Evolutionary conservation across 2,329 filamentous ascomycete genomes (phyloP).

Genomic region (Aureobasidium sp.): DNA sequence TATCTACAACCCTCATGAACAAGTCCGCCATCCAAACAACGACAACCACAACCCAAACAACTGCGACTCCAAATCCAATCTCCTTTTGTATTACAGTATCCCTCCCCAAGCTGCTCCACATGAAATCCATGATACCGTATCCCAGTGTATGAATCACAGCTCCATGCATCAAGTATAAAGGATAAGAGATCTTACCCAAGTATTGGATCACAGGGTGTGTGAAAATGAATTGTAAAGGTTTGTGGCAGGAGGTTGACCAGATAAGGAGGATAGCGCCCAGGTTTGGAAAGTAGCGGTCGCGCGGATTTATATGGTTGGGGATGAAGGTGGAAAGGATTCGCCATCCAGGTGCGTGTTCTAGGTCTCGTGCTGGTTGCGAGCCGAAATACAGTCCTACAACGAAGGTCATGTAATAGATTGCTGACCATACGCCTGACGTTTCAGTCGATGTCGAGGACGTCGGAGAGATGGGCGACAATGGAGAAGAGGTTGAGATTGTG

Average conservation of each 20-base stretch:
- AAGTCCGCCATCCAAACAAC: slow-evolving; percentile 51
- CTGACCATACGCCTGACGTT: not conserved
- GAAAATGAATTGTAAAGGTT: slow-evolving; percentile 44
- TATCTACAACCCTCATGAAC: slow-evolving; percentile 51
- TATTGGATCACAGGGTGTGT: slow-evolving; percentile 46
- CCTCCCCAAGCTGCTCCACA: slow-evolving; percentile 25
- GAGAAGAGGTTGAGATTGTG: not conserved
- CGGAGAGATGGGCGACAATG: not conserved
- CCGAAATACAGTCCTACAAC: not conserved
- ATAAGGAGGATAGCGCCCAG: not conserved
- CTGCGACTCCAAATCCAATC: slow-evolving; percentile 51
- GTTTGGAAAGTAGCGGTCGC: not conserved
- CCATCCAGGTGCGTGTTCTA: slow-evolving; percentile 8
- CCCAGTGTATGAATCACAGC: slow-evolving; percentile 48
- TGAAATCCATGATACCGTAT: slow-evolving; percentile 35
- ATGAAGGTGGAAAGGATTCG: not conserved
- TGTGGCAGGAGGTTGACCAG: slow-evolving; percentile 34
- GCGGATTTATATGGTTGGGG: not conserved
- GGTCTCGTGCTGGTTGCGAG: not conserved
- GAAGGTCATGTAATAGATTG: not conserved
- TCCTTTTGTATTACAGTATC: slow-evolving; percentile 42
- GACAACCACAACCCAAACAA: slow-evolving; percentile 45
- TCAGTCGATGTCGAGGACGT: not conserved
- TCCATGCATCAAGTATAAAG: slow-evolving; percentile 55
- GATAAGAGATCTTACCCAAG: slow-evolving; percentile 53